Conservation (phyloP, 495 filamentous ascomycete species). For the Penicillium riverlandense region DNA sequence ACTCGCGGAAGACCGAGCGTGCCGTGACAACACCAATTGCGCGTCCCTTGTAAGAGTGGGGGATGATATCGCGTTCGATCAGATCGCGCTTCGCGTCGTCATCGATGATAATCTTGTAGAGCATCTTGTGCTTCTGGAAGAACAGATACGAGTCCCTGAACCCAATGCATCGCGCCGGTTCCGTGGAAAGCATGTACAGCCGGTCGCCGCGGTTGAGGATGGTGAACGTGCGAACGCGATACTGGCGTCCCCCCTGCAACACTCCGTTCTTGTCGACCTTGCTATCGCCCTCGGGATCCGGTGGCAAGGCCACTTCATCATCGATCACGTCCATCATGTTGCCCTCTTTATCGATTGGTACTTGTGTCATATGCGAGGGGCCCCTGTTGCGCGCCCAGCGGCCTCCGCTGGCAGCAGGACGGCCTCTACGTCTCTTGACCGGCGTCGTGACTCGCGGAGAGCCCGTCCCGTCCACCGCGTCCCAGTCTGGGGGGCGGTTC, state of each 20-base stretch:
- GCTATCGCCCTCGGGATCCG: conserved; percentile 79
- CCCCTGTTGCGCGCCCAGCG: conserved; percentile 60
- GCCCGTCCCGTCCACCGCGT: conserved; percentile 49
- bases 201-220: conserved; percentile 75
- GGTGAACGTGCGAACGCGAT: conserved; percentile 89
- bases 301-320: conserved; percentile 84
- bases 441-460: conserved; percentile 52
- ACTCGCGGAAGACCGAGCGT: conserved; percentile 93
- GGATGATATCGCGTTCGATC: conserved; percentile 89
- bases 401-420: conserved; percentile 61
- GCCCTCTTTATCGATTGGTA: conserved; percentile 90
- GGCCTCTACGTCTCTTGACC: conserved; percentile 58
- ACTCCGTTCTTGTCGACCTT: conserved; percentile 88
- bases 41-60: conserved; percentile 95
- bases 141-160: conserved; percentile 97
- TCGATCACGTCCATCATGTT: conserved; percentile 85
- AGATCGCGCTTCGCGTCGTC: conserved; percentile 89
- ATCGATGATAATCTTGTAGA: conserved; percentile 93
- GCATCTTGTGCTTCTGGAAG: conserved; percentile 91
- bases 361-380: conserved; percentile 67
- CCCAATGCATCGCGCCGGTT: conserved; percentile 91
- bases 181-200: conserved; percentile 96
- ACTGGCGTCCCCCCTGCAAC: conserved; percentile 75
- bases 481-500: conserved; percentile 71
- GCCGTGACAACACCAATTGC: conserved; percentile 97